Base-by-base conservation (phyloP, 2,329 filamentous ascomycete genomes). In the Thelonectria blattea region DNA sequence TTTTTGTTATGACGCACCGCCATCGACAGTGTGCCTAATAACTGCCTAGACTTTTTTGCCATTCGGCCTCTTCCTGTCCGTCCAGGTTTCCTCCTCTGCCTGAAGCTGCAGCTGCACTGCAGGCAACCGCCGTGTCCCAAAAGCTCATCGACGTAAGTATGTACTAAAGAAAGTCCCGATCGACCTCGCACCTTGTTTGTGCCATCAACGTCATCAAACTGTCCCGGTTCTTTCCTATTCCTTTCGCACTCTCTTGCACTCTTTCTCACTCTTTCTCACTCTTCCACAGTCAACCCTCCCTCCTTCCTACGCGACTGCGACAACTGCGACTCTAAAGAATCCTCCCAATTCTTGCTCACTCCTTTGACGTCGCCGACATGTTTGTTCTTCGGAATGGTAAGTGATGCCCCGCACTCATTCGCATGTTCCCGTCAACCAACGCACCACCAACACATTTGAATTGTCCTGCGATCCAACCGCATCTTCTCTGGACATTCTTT, bases 301-400 rank as follows among this genome's bases (percentile, higher is more conserved):
- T n/a, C 24, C n/a, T 17, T 15, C 5, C 34, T 41, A 30, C 27
- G 15, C 45, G 42, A 61, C 57, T 48, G 14, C 53, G 42, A 37
- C 47, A 17, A 47, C 41, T 24, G 43, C 50, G 32, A 56, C 60
- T 55, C 48, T 62, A 22, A 50, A 56, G 37, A 20, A n/a, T 22
- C 37, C 52, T 18, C 48, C 30, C 48, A n/a, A n/a, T 27, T 34
- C 42, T 52, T 34, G 43, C 20, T 34, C 18, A 45, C 20, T 54
- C 49, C 55, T 56, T 30, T 50, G 50, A 52, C 37, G 17, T 49
- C 56, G 65, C 64, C 72, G 75, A 60, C 64, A 76, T 76, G 75
- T 77, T 77, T 64, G 75, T 76, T 68, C 71, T 76, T 58, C 72
- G 75, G 65, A 76, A 76, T 69, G 74, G 75, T 76, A 69, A 66